phyloP scores from a whole-genome alignment of 2,329 filamentous ascomycete species.

The Apiospora phragmitis region DNA sequence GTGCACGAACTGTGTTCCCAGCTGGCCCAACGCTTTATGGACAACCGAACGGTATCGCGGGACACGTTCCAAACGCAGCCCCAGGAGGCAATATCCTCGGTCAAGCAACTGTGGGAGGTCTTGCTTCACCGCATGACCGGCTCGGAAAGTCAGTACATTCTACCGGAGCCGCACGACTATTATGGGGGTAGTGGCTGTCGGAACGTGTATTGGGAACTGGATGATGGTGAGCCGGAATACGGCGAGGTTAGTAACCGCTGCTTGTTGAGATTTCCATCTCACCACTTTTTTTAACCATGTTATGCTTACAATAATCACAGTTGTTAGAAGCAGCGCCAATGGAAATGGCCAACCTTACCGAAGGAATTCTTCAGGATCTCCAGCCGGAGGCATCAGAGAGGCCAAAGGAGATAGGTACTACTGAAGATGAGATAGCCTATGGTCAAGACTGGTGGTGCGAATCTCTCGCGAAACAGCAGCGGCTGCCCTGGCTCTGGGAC shows the following conservation, averaged over 20 bases:
- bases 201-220: neutral
- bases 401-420: neutral
- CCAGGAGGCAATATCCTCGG: neutral
- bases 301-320: neutral
- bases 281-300: neutral
- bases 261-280: neutral
- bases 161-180: neutral
- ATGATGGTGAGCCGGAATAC: neutral
- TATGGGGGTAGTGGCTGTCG: neutral
- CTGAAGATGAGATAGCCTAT: neutral
- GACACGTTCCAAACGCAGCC: neutral
- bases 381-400: neutral
- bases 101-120: neutral
- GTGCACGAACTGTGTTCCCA: neutral
- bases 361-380: neutral
- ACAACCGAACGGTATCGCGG: neutral
- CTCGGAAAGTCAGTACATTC: neutral
- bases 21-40: neutral
- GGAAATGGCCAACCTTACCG: neutral
- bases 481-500: neutral
- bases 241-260: neutral
- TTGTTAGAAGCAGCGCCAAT: neutral
- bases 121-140: neutral
- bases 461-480: neutral
- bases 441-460: neutral